Evolutionary conservation across 306 rosid species (phyloP), one percentile per base, ranked within the genome.

Genomic region (Phaseolus lunatus): DNA sequence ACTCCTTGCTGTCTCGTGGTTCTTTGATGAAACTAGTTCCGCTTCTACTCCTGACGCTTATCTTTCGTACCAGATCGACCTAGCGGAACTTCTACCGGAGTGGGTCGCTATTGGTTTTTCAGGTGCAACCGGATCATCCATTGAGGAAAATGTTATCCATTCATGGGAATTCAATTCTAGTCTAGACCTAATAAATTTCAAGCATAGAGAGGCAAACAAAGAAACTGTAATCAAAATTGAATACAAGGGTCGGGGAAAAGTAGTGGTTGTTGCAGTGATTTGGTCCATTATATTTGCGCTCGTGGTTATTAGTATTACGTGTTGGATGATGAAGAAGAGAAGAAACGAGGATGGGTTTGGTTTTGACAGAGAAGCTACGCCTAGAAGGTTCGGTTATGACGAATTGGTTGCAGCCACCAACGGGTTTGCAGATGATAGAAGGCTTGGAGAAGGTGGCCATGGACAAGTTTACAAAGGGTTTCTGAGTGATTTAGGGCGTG

Each of bases 361-460:
- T 50, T 50, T 50, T 3, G 24, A 50, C 19, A 50, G 3, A 50
- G 57, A n/a, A 9, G 5, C 50, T 4, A 45, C 4, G 6, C 57
- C 57, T 0, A 50, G 57, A 50, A 50, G 57, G 12, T 50, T 18
- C 18, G 57, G 24, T 50, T 50, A 50, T 0, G 2, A 18, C 0
- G 57, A 50, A 8, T 50, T 50, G 18, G 57, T 18, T 18, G 57
- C 57, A 18, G 57, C 57, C 11, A 50, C 57, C 1, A 50, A 50
- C 57, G 57, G 57, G 24, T 50, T 50, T 18, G 57, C 57, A 18
- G 57, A 78, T 1, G 73, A 75, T 22, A 82, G 78, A 35, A 77
- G 20, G 85, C 79, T 89, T 2, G 90, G 92, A 26, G 57, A 48
- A 56, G 92, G 89, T 62, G 90, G 87, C 0, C 80, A 81, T 3